Evolutionary conservation across 2,329 filamentous ascomycete genomes (phyloP), one percentile per base, ranked within the genome.

Genomic region (Hymenoscyphus scutula): DNA sequence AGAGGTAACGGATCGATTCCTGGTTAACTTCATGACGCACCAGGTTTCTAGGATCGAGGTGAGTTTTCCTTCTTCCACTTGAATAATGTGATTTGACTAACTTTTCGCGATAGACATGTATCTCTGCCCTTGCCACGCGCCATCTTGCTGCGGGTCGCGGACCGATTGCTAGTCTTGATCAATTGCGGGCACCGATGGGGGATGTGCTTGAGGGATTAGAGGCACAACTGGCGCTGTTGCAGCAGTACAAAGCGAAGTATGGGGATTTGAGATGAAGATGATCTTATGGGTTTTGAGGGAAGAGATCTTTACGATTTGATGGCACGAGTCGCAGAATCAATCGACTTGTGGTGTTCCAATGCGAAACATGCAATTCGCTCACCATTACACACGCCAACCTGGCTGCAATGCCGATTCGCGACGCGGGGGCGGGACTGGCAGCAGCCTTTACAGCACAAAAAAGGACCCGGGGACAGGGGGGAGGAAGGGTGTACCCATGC

Each of bases 1-100:
- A 11, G 92, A 97, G 74, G 85, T 97, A 60, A 92, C 93, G 30
- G 95, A 98, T 80, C 82, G 86, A 59, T 94, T 96, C 76, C 79
- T 98, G 76, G 78, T 96, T 61, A 92, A 91, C 72, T 92, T 99
- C 72, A 84, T 98, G 75, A 93, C 96, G 74, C 93, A 98, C 74
- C 92, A 97, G 82, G 90, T 99, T 69, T 93, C 90, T 74, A 87
- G 95, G 72, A 96, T 99, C 74, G 95, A 99, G 87, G 92, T 96
- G 81, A 64, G 66, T 60, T 76, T 68, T 76, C n/a, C 64, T n/a
- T 38, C 15, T 48, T 23, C 32, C 17, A 10, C 37, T 29, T 56
- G 59, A 48, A 15, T 56, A 41, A 25, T 68, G 60, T 48, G 19
- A 74, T n/a, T 60, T 13, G 45, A 60, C 63, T 67, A 45, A 60